These are phyloP conservation scores for Curvularia lunata DNA, from an alignment of 2,329 filamentous ascomycete genomes.

Conservation along the genomic window DNA sequence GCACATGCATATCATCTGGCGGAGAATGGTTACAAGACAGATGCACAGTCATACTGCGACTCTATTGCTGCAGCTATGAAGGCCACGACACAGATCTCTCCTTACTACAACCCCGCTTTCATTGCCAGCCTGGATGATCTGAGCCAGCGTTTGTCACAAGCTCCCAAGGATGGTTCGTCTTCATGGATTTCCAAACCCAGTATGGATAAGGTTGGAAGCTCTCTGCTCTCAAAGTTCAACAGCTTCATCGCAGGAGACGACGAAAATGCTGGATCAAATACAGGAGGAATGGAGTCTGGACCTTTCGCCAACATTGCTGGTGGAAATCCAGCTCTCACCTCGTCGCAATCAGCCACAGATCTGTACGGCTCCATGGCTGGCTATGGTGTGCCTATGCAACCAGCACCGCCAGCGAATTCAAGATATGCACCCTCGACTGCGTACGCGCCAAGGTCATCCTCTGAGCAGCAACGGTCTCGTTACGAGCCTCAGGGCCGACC, in stretches of 20 bases:
- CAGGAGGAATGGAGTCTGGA: constrained; percentile 65
- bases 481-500: constrained; percentile 54
- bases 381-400: constrained; percentile 49
- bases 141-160: constrained; percentile 79
- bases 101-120: constrained; percentile 81
- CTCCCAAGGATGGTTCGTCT: constrained; percentile 78
- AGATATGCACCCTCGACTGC: constrained; percentile 48
- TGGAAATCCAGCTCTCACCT: constrained; percentile 58
- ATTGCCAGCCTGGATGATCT: constrained; percentile 83
- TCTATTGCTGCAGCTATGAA: constrained; percentile 77
- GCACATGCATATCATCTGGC: constrained; percentile 84
- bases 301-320: constrained; percentile 83
- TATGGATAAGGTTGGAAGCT: constrained; percentile 93
- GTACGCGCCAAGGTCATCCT: constrained; percentile 58
- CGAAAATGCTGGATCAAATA: constrained; percentile 66
- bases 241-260: constrained; percentile 96
- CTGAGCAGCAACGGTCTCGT: constrained; percentile 58
- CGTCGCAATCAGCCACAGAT: constrained; percentile 73
- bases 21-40: constrained; percentile 79
- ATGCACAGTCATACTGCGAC: constrained; percentile 92
- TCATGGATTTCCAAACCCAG: constrained; percentile 95
- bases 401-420: constrained; percentile 41
- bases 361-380: constrained; percentile 73
- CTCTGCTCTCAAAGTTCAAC: constrained; percentile 90
- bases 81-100: constrained; percentile 80